A percentile compares a stretch with the other conserved stretches of the same genome.
phyloP scores from a whole-genome alignment of 176 grass and related monocot species.

The sorghum (Sorghum bicolor) region Sorghum_bicolor_NCBIv3 NC_012870.2:25338501-25339000 shows the following conservation, averaged over 20 bases:
- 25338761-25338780: constrained; percentile 49
- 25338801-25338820: constrained; percentile 66
- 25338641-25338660: constrained; percentile 48
- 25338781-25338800: constrained; percentile 50
- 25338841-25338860: constrained; percentile 30
- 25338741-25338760: constrained; percentile 51
- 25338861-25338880: constrained; percentile 9
- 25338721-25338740: constrained; percentile 50
- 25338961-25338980: constrained; percentile 25
- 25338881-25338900: constrained; percentile 41
- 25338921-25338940: constrained; percentile 37
- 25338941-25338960: background rate
- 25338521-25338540: too few species aligned
- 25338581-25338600: constrained; percentile 63
- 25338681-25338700: constrained; percentile 53
- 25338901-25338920: background rate
- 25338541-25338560: too few species aligned
- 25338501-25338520: too few species aligned
- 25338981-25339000: constrained; percentile 48
- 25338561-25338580: constrained; percentile 46
- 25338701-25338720: constrained; percentile 58
- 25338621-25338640: constrained; percentile 75
- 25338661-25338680: constrained; percentile 37
- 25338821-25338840: constrained; percentile 48
- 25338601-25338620: too few species aligned